Percentiles rank a stretch among this genome's conserved stretches.
Conservation (phyloP, 2,329 filamentous ascomycete genomes). For the Lachnellula subtilissima region DNA sequence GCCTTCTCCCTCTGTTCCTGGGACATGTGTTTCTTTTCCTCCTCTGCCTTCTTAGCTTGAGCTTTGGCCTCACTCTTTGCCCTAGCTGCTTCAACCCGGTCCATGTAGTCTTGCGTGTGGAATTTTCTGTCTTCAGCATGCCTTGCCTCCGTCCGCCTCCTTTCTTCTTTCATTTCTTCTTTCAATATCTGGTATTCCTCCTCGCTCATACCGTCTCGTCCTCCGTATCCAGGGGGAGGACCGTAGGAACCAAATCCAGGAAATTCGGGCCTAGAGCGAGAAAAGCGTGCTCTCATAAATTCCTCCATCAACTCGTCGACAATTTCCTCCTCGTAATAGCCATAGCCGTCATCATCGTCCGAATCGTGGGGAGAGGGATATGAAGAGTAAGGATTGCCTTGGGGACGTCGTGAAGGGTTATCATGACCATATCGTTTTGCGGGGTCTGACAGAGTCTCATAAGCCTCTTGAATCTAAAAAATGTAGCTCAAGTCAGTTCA, state of each 20-base stretch:
- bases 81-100: not conserved
- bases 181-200: not conserved
- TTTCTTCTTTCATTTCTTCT: not conserved
- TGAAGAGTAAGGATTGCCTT: not conserved
- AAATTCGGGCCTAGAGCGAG: not conserved
- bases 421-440: conserved; percentile 7
- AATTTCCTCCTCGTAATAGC: not conserved
- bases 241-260: not conserved
- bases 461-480: conserved; percentile 7
- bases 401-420: not conserved
- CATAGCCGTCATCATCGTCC: not conserved
- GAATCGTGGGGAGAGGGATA: not conserved
- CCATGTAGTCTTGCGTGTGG: not conserved
- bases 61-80: not conserved
- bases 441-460: conserved; percentile 16
- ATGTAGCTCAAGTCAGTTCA: not conserved
- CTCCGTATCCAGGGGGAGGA: not conserved
- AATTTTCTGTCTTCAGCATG: not conserved
- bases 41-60: not conserved
- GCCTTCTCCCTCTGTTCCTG: not conserved
- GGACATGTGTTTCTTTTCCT: not conserved
- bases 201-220: not conserved
- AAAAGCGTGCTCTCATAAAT: not conserved
- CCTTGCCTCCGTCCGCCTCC: not conserved
- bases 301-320: not conserved